These are phyloP conservation scores for Mucuna pruriens DNA, from an alignment of 306 rosid species.

Conservation along the genomic window DNA sequence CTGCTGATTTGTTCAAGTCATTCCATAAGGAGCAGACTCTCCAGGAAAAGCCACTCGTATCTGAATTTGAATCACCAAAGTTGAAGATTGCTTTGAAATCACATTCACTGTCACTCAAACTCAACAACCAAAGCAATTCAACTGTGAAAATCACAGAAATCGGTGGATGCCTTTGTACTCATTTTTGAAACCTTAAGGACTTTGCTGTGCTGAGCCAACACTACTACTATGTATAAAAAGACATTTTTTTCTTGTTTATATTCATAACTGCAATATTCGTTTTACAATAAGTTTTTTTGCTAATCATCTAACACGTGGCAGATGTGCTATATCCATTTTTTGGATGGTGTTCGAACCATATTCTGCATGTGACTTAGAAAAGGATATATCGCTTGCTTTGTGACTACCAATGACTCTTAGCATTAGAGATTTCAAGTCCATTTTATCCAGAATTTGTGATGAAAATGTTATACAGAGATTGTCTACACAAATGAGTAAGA, in stretches of 20 bases:
- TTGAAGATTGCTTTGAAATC: conserved; percentile 54
- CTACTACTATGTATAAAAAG: background rate
- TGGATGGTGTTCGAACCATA: too few relatives aligned
- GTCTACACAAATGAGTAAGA: conserved; percentile 65
- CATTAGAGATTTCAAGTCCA: too few relatives aligned
- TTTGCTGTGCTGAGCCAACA: background rate
- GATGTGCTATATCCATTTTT: too few relatives aligned
- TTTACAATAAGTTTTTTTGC: background rate
- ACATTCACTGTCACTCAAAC: conserved; percentile 42
- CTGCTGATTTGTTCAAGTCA: conserved; percentile 66
- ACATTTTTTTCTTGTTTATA: background rate
- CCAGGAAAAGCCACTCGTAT: conserved; percentile 64
- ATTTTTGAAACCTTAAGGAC: conserved; percentile 14
- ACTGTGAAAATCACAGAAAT: conserved; percentile 5
- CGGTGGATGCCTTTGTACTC: conserved; percentile 14
- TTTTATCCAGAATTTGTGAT: too few relatives aligned
- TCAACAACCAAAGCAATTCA: conserved; percentile 18
- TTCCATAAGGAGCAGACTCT: conserved; percentile 61
- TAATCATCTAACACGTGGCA: background rate
- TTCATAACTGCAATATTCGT: background rate
- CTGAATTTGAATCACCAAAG: conserved; percentile 46
- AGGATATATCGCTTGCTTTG: too few relatives aligned
- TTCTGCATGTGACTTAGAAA: too few relatives aligned
- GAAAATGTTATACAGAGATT: too few relatives aligned
- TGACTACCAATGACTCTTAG: too few relatives aligned